These are phyloP conservation scores for Combretum micranthum DNA, from an alignment of 345 rosid species.

Conservation along the genomic window DNA sequence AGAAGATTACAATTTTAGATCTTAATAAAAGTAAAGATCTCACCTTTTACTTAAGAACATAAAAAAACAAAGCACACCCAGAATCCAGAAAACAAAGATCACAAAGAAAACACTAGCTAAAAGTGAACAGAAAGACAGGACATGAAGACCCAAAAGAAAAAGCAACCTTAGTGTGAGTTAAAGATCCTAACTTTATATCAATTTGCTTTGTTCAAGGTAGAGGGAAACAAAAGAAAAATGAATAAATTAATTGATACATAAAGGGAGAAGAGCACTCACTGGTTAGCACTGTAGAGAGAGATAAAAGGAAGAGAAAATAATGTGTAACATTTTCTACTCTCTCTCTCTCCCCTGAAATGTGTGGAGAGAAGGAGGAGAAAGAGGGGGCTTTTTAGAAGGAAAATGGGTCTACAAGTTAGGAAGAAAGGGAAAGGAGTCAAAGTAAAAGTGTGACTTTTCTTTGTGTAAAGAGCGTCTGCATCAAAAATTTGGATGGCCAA, in stretches of 20 bases:
- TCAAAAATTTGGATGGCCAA: too few species aligned
- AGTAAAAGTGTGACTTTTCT: too few species aligned
- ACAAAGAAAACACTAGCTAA: constrained; percentile 16
- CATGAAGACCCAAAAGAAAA: constrained; percentile 13
- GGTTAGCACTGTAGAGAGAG: constrained; percentile 28
- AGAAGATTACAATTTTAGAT: too few species aligned
- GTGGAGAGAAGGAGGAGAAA: constrained; percentile 21
- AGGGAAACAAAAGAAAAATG: too few species aligned
- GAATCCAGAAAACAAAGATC: constrained; percentile 6
- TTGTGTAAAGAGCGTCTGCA: too few species aligned
- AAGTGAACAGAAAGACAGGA: constrained; percentile 13
- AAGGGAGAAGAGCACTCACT: constrained; percentile 17
- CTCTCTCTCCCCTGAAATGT: constrained; percentile 31
- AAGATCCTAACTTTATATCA: constrained; percentile 31
- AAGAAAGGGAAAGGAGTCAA: too few species aligned
- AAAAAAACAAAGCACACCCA: too few species aligned
- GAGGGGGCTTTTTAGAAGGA: not conserved
- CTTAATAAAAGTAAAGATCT: too few species aligned
- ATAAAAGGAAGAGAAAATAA: constrained; percentile 20
- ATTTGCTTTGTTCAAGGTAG: constrained; percentile 17
- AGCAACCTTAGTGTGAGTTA: constrained; percentile 10
- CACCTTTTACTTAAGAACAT: too few species aligned
- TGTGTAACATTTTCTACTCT: not conserved
- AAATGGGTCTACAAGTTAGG: constrained; percentile 31
- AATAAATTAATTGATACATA: not conserved